Evolutionary conservation across 2,329 filamentous ascomycete genomes (phyloP).

Genomic region (Delphinella strobiligena): DNA sequence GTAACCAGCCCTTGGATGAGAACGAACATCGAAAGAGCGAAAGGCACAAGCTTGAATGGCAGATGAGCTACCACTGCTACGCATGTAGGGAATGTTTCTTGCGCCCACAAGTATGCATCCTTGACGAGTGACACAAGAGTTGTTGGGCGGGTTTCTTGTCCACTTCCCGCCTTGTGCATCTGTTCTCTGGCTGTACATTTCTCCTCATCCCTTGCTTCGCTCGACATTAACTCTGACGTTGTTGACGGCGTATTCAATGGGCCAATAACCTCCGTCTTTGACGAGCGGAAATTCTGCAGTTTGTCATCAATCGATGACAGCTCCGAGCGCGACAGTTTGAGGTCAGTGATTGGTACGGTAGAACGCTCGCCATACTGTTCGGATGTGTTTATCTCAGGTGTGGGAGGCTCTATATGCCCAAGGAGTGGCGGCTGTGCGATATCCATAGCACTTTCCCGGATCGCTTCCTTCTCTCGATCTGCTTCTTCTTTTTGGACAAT

Average conservation of each 20-base stretch:
- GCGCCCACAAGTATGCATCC: slow-evolving; percentile 44
- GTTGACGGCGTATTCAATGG: not conserved
- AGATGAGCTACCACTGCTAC: slow-evolving; percentile 53
- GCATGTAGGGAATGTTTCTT: slow-evolving; percentile 60
- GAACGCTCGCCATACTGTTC: slow-evolving; percentile 1
- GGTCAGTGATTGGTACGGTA: not conserved
- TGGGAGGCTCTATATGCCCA: slow-evolving; percentile 1
- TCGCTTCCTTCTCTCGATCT: slow-evolving; percentile 6
- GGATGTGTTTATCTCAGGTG: slow-evolving; percentile 3
- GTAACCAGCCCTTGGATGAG: slow-evolving; percentile 61
- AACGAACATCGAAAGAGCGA: slow-evolving; percentile 63
- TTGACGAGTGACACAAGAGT: slow-evolving; percentile 42
- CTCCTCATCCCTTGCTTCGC: slow-evolving; percentile 1
- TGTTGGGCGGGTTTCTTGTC: slow-evolving; percentile 14
- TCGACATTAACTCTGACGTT: not conserved
- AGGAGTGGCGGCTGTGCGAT: not conserved
- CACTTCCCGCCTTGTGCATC: not conserved
- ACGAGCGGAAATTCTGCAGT: not conserved
- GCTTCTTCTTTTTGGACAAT: slow-evolving; percentile 23
- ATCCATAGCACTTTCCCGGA: not conserved
- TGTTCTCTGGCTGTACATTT: not conserved
- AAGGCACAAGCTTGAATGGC: slow-evolving; percentile 56
- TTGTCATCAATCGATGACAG: not conserved
- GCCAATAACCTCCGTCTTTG: not conserved
- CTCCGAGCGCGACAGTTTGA: not conserved